Evolutionary conservation across 352 stramenopile genomes (phyloP).

Genomic region (Albugo candida): DNA sequence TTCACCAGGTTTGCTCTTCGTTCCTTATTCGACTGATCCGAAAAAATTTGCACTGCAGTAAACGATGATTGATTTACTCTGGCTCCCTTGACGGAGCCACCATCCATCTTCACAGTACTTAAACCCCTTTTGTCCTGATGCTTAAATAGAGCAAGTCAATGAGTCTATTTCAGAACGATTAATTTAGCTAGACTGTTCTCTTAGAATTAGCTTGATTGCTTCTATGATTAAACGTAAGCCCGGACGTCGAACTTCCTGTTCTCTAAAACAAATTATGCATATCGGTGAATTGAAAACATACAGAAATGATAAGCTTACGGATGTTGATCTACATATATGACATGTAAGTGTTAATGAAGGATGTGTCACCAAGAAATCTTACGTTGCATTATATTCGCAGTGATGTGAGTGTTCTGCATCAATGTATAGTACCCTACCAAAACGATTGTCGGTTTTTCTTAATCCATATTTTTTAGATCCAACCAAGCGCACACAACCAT

Average conservation of each 20-base stretch:
- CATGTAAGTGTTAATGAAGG: conserved; percentile 1
- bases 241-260: conserved; percentile 18
- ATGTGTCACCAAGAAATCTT: conserved; percentile 1
- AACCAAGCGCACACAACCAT: no score
- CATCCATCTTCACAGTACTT: conserved; percentile 60
- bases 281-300: not conserved
- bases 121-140: conserved; percentile 37
- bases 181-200: not conserved
- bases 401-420: conserved; percentile 44
- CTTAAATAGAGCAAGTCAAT: conserved; percentile 63
- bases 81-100: conserved; percentile 31
- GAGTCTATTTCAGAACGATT: conserved; percentile 17
- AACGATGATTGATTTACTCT: conserved; percentile 25
- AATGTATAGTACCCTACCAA: no score
- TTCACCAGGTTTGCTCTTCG: conserved; percentile 34
- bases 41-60: conserved; percentile 39
- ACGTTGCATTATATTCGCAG: conserved; percentile 73
- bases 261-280: conserved; percentile 13
- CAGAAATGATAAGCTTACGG: conserved; percentile 13
- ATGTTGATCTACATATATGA: conserved; percentile 33
- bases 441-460: no score
- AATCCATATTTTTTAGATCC: no score
- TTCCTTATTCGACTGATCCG: conserved; percentile 24
- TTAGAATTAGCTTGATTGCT: not conserved
- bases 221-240: not conserved